phyloP scores from a whole-genome alignment of 2,329 filamentous ascomycete species.

The Cladosporium oxysporum region DNA sequence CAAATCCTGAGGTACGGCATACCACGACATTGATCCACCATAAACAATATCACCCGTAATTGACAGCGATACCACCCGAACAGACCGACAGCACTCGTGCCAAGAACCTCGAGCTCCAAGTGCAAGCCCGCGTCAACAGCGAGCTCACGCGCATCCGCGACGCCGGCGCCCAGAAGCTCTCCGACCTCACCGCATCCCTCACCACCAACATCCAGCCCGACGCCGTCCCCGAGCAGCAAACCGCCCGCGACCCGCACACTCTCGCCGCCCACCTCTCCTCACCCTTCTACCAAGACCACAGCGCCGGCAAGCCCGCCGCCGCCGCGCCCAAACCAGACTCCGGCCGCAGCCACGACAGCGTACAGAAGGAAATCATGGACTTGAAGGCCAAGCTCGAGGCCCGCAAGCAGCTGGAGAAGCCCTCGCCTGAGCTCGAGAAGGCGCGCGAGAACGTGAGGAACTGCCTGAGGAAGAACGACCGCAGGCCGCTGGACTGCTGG shows the following conservation, averaged over 20 bases:
- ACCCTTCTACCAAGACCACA: slow-evolving; percentile 40
- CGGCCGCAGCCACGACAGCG: slow-evolving; percentile 52
- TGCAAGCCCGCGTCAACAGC: slow-evolving; percentile 81
- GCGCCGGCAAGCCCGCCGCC: slow-evolving; percentile 32
- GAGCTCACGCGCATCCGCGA: slow-evolving; percentile 80
- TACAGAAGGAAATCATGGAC: slow-evolving; percentile 59
- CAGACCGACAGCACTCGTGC: slow-evolving; percentile 88
- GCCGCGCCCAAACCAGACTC: slow-evolving; percentile 43
- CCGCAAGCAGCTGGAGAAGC: slow-evolving; percentile 60
- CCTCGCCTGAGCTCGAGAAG: slow-evolving; percentile 71
- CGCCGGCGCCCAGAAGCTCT: slow-evolving; percentile 68
- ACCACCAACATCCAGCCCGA: slow-evolving; percentile 36
- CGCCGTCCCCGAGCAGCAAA: slow-evolving; percentile 33
- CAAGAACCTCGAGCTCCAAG: slow-evolving; percentile 79
- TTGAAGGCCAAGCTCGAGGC: slow-evolving; percentile 52
- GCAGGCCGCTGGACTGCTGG: slow-evolving; percentile 91
- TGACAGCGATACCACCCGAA: neutral
- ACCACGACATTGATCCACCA: neutral
- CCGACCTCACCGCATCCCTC: slow-evolving; percentile 61
- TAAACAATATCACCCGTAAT: neutral
- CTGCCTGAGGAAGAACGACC: slow-evolving; percentile 81
- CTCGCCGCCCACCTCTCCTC: slow-evolving; percentile 37
- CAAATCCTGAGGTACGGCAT: slow-evolving; percentile 74
- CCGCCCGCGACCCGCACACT: slow-evolving; percentile 26
- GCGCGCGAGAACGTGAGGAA: slow-evolving; percentile 75